These are phyloP conservation scores for Acmispon strigosus DNA, from an alignment of 306 rosid genomes.

Conservation along the genomic window DNA sequence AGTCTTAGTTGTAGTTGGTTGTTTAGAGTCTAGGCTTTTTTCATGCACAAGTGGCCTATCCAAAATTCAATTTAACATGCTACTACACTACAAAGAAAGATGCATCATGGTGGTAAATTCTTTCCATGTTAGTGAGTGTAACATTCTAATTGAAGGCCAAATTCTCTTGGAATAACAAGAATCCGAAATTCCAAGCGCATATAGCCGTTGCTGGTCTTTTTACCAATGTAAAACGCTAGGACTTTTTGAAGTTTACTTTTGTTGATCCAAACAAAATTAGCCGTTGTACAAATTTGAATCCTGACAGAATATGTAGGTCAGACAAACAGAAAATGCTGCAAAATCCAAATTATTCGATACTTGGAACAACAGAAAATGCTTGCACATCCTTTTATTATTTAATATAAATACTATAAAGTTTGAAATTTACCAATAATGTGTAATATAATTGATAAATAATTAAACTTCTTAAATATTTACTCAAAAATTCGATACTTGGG, in stretches of 20 bases:
- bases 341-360: too few relatives aligned
- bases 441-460: too few relatives aligned
- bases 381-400: not conserved
- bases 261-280: slow-evolving; percentile 5
- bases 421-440: too few relatives aligned
- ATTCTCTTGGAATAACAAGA: slow-evolving; percentile 13
- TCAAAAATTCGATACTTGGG: too few relatives aligned
- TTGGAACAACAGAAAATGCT: too few relatives aligned
- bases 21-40: too few relatives aligned
- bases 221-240: not conserved
- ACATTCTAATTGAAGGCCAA: not conserved
- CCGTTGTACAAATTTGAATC: slow-evolving; percentile 36
- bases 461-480: too few relatives aligned
- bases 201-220: slow-evolving; percentile 21
- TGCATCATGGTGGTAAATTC: not conserved
- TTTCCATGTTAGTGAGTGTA: slow-evolving; percentile 1
- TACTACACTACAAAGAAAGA: too few relatives aligned
- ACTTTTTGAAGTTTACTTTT: slow-evolving; percentile 4
- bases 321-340: slow-evolving; percentile 21
- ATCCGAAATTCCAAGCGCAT: not conserved
- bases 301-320: not conserved
- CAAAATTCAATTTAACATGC: too few relatives aligned
- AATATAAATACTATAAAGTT: too few relatives aligned
- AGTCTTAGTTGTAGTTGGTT: too few relatives aligned
- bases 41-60: too few relatives aligned